These are phyloP conservation scores for Lolium multiflorum DNA, from an alignment of 176 grass and related monocot species.

Conservation along the genomic window DNA sequence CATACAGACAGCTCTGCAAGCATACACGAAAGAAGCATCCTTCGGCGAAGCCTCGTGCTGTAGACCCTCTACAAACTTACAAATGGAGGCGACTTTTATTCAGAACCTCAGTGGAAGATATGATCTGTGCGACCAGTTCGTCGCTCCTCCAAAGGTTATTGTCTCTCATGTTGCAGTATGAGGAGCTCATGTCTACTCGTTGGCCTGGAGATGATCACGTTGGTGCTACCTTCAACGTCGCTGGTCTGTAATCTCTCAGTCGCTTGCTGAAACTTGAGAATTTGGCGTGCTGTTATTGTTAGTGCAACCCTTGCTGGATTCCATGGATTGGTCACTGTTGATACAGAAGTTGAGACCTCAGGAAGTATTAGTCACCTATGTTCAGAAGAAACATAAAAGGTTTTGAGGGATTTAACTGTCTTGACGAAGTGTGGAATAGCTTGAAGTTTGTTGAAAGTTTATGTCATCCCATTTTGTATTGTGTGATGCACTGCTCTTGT, in stretches of 20 bases:
- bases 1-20: conserved; percentile 60
- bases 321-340: neutral
- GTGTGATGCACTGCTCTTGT: conserved; percentile 28
- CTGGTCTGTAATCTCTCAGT: conserved; percentile 19
- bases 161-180: conserved; percentile 33
- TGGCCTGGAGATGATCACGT: neutral
- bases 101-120: conserved; percentile 61
- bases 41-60: conserved; percentile 53
- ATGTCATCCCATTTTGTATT: neutral
- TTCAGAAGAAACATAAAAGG: conserved; percentile 19
- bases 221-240: neutral
- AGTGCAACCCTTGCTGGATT: neutral
- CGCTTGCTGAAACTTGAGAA: conserved; percentile 20
- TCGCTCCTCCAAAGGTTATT: conserved; percentile 11
- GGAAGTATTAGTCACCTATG: neutral
- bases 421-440: neutral
- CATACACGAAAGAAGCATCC: conserved; percentile 66
- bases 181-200: conserved; percentile 28
- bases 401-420: neutral
- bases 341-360: neutral
- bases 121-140: conserved; percentile 68
- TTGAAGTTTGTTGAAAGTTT: conserved; percentile 26
- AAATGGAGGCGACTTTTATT: conserved; percentile 64
- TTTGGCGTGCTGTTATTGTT: neutral
- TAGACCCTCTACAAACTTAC: conserved; percentile 63